Percentiles rank a stretch among this genome's conserved stretches.
phyloP scores from a whole-genome alignment of 2,329 filamentous ascomycete species.

The Colletotrichum sp. region DNA sequence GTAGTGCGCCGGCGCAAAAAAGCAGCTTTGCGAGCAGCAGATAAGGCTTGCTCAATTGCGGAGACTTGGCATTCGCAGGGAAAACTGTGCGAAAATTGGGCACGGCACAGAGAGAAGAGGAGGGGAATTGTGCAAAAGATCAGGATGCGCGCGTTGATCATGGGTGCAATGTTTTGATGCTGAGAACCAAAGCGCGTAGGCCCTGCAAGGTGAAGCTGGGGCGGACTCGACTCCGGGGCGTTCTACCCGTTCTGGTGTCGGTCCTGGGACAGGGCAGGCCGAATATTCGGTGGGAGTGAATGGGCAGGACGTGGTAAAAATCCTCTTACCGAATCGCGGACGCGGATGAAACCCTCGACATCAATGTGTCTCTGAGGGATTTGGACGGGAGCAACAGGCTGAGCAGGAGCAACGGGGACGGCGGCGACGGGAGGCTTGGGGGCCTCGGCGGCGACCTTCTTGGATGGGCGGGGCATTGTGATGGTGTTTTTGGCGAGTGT shows the following conservation, averaged over 20 bases:
- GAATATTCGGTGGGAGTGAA: background rate
- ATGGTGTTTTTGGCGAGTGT: conserved; percentile 21
- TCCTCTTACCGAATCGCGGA: conserved; percentile 78
- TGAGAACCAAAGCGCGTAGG: conserved; percentile 9
- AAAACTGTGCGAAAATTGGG: background rate
- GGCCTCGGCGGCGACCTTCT: conserved; percentile 45
- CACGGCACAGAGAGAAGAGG: background rate
- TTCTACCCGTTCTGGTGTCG: background rate
- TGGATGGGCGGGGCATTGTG: conserved; percentile 52
- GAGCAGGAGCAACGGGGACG: conserved; percentile 35
- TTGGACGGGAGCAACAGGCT: conserved; percentile 31
- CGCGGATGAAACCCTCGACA: conserved; percentile 78
- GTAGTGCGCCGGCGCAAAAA: background rate
- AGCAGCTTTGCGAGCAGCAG: background rate
- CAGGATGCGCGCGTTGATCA: background rate
- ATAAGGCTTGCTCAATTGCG: background rate
- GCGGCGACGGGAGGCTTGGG: conserved; percentile 38
- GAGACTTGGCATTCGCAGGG: background rate
- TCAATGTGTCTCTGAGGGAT: conserved; percentile 53
- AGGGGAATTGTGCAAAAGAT: background rate
- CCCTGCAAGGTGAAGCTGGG: background rate
- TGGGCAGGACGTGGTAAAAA: background rate
- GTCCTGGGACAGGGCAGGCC: background rate
- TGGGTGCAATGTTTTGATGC: background rate
- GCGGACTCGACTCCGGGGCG: background rate